Conservation (phyloP, 352 stramenopile genomes). For the Globisporangium okanoganense region DNA sequence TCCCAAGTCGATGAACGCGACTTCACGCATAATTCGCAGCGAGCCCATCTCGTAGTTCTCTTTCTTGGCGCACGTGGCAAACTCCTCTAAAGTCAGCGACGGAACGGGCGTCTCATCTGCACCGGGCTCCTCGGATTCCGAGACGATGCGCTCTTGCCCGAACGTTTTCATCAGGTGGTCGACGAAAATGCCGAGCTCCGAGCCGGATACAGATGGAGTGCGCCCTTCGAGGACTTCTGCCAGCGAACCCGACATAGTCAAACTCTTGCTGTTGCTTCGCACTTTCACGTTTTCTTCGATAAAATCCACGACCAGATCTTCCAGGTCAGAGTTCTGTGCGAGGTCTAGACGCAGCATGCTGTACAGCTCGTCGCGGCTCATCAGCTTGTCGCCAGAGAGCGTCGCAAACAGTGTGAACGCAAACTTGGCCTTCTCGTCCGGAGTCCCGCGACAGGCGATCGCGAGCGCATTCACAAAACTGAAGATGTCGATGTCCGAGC, state of each 20-base stretch:
- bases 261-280: slow-evolving; percentile 41
- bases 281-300: slow-evolving; percentile 57
- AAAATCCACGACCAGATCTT: slow-evolving; percentile 56
- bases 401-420: slow-evolving; percentile 80
- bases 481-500: slow-evolving; percentile 81
- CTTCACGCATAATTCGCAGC: slow-evolving; percentile 79
- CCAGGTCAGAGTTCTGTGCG: slow-evolving; percentile 67
- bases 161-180: slow-evolving; percentile 67
- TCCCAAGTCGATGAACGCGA: slow-evolving; percentile 81
- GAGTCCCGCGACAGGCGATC: slow-evolving; percentile 67
- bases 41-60: slow-evolving; percentile 77
- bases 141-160: slow-evolving; percentile 31
- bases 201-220: slow-evolving; percentile 72
- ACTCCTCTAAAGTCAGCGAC: slow-evolving; percentile 63
- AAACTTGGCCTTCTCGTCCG: slow-evolving; percentile 72
- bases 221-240: slow-evolving; percentile 50
- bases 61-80: slow-evolving; percentile 56
- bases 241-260: slow-evolving; percentile 39
- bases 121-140: slow-evolving; percentile 19
- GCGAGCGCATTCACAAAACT: slow-evolving; percentile 82
- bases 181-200: slow-evolving; percentile 76
- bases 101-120: slow-evolving; percentile 26
- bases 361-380: slow-evolving; percentile 81
- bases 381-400: slow-evolving; percentile 34
- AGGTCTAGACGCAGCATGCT: slow-evolving; percentile 81